Percentiles rank a stretch among this genome's conserved stretches.
These are phyloP conservation scores for Wickerhamomyces mucosus DNA, from an alignment of 805 yeast genomes.

Conservation along the genomic window DNA sequence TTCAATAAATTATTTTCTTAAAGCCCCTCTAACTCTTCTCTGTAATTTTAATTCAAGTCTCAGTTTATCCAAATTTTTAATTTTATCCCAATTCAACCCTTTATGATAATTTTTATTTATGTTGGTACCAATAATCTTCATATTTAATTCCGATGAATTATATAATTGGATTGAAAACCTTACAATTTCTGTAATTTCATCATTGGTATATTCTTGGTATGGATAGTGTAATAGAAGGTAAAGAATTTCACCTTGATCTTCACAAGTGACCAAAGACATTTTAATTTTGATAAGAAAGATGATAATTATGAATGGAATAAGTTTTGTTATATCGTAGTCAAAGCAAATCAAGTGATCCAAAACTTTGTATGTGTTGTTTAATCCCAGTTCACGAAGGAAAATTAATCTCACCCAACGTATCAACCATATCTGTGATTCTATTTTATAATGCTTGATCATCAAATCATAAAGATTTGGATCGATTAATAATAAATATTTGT, in stretches of 20 bases:
- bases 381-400: conserved; percentile 36
- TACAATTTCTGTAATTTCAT: conserved; percentile 19
- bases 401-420: conserved; percentile 39
- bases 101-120: conserved; percentile 32
- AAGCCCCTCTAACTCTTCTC: conserved; percentile 26
- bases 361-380: conserved; percentile 24
- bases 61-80: conserved; percentile 33
- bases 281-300: conserved; percentile 34
- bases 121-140: conserved; percentile 27
- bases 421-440: conserved; percentile 44
- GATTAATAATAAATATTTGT: conserved; percentile 31
- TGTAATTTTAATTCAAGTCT: conserved; percentile 38
- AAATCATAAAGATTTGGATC: conserved; percentile 39
- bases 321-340: conserved; percentile 21
- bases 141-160: conserved; percentile 25
- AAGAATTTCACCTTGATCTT: conserved; percentile 39
- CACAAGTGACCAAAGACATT: conserved; percentile 30
- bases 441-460: conserved; percentile 30
- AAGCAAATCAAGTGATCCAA: conserved; percentile 34
- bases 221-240: conserved; percentile 39
- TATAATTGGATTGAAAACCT: conserved; percentile 27
- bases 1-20: conserved; percentile 8
- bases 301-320: conserved; percentile 31
- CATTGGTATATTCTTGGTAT: conserved; percentile 17
- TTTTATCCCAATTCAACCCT: conserved; percentile 28